A percentile compares a stretch with the other conserved stretches of the same genome.
phyloP scores from a whole-genome alignment of 2,329 filamentous ascomycete species.

The Penicillium brasilianum region DNA sequence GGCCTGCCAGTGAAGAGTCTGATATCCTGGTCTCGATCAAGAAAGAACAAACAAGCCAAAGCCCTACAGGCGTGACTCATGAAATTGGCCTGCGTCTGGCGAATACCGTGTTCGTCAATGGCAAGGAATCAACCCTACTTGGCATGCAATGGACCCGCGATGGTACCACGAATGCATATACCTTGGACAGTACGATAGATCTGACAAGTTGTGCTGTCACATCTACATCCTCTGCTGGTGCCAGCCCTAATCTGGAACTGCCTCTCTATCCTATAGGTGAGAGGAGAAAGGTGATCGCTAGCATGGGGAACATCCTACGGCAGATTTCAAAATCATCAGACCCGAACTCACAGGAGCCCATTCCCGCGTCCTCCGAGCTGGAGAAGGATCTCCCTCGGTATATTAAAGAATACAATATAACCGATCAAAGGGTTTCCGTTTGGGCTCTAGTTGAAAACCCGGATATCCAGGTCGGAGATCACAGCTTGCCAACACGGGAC shows the following conservation, averaged over 20 bases:
- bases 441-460: conserved; percentile 47
- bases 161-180: conserved; percentile 25
- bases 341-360: conserved; percentile 34
- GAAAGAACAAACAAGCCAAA: not conserved
- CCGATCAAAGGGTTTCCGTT: conserved; percentile 45
- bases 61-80: conserved; percentile 22
- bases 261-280: conserved; percentile 45
- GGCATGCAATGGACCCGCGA: conserved; percentile 43
- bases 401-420: conserved; percentile 44
- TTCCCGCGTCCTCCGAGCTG: conserved; percentile 49
- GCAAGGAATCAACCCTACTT: conserved; percentile 47
- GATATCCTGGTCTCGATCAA: conserved; percentile 39
- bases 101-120: conserved; percentile 50
- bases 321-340: conserved; percentile 44
- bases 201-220: conserved; percentile 41
- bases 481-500: conserved; percentile 24
- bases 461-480: conserved; percentile 19
- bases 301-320: conserved; percentile 52
- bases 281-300: conserved; percentile 45
- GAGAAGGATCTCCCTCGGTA: conserved; percentile 49
- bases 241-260: conserved; percentile 33
- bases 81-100: conserved; percentile 48
- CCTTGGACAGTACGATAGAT: conserved; percentile 34
- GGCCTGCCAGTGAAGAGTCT: conserved; percentile 39
- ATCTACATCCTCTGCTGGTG: conserved; percentile 17